These are phyloP conservation scores for Helicocarpus griseus DNA, from an alignment of 2,329 filamentous ascomycete genomes.

Conservation along the genomic window DNA sequence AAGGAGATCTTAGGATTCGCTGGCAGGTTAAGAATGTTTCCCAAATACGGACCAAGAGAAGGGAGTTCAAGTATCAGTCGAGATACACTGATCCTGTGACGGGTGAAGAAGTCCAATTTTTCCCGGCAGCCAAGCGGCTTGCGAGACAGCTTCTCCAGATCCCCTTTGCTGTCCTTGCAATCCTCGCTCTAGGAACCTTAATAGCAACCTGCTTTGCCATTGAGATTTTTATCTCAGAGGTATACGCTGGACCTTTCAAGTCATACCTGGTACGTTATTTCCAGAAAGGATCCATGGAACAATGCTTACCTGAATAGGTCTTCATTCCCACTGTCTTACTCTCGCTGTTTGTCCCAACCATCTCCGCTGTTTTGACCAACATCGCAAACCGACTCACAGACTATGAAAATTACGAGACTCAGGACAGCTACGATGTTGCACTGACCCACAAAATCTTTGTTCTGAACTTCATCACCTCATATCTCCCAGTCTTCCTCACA, in stretches of 20 bases:
- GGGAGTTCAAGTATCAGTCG: slow-evolving; percentile 70
- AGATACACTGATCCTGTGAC: slow-evolving; percentile 71
- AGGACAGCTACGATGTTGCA: slow-evolving; percentile 71
- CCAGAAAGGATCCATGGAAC: background rate
- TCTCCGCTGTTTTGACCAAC: slow-evolving; percentile 63
- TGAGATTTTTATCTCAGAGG: slow-evolving; percentile 90
- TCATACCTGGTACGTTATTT: slow-evolving; percentile 57
- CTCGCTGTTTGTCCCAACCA: slow-evolving; percentile 68
- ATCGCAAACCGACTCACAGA: slow-evolving; percentile 70
- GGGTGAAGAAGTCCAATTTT: slow-evolving; percentile 66
- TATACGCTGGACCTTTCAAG: slow-evolving; percentile 85
- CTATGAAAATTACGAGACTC: slow-evolving; percentile 85
- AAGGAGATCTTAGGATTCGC: slow-evolving; percentile 72
- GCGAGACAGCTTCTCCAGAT: slow-evolving; percentile 69
- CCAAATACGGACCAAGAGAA: slow-evolving; percentile 64
- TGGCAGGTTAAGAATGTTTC: slow-evolving; percentile 86
- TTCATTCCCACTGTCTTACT: slow-evolving; percentile 84
- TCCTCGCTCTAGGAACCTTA: slow-evolving; percentile 63
- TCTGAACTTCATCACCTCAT: slow-evolving; percentile 93
- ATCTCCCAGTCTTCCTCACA: slow-evolving; percentile 82
- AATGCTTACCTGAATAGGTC: slow-evolving; percentile 40
- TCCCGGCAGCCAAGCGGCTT: slow-evolving; percentile 65
- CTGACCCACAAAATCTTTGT: slow-evolving; percentile 91
- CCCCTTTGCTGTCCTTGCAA: slow-evolving; percentile 70
- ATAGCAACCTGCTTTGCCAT: slow-evolving; percentile 84